A percentile compares a stretch with the other conserved stretches of the same genome.
Evolutionary conservation across 805 yeast species (phyloP).

Genomic region (Hemisphaericaspora nanyangensis): DNA sequence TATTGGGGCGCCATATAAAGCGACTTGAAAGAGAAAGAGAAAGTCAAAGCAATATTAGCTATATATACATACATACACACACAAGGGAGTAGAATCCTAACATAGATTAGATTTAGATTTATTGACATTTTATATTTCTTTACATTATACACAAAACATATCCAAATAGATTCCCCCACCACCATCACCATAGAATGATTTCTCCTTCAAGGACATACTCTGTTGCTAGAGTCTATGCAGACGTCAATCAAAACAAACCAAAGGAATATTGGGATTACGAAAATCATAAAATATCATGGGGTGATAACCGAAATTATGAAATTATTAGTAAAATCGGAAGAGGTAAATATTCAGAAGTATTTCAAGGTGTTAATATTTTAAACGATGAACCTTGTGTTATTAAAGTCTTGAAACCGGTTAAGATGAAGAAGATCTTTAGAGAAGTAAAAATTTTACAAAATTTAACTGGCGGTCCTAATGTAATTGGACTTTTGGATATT

Average conservation of each 20-base stretch:
- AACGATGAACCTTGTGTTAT: conserved; percentile 68
- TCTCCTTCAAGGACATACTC: conserved; percentile 24
- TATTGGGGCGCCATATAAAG: too few relatives aligned
- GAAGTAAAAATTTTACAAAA: conserved; percentile 87
- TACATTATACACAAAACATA: too few relatives aligned
- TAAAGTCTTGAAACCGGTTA: conserved; percentile 89
- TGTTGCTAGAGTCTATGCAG: conserved; percentile 60
- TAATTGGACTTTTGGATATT: conserved; percentile 71
- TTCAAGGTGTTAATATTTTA: conserved; percentile 72
- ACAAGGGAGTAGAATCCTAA: too few relatives aligned
- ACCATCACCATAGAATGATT: conserved; percentile 17
- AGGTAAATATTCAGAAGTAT: conserved; percentile 94
- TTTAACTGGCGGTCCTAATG: conserved; percentile 79
- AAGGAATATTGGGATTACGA: conserved; percentile 86
- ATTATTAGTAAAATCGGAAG: conserved; percentile 82
- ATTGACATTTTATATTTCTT: too few relatives aligned
- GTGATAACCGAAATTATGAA: conserved; percentile 54
- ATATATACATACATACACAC: too few relatives aligned
- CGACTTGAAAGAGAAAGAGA: too few relatives aligned
- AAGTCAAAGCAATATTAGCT: too few relatives aligned
- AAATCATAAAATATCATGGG: conserved; percentile 45
- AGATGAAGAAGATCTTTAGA: conserved; percentile 84
- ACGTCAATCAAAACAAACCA: conserved; percentile 65
- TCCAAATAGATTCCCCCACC: too few relatives aligned
- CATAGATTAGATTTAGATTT: too few relatives aligned